phyloP scores from a whole-genome alignment of 768 basidiomycete species.

The Pleurotus djamor region DNA sequence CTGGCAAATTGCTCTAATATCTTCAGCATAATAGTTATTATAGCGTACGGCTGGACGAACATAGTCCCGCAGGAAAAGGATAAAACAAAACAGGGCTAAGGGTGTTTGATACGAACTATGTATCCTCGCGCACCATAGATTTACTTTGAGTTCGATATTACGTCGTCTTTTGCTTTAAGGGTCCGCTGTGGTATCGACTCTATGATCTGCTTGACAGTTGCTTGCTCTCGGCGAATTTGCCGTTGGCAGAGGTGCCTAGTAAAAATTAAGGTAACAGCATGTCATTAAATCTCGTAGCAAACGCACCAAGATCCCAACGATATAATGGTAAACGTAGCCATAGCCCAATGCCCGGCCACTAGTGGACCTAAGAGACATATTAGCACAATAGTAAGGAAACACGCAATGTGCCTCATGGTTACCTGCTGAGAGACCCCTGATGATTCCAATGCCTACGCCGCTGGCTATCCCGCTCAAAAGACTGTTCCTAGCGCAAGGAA shows the following conservation, averaged over 20 bases:
- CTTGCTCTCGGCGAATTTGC: neutral
- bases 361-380: slow-evolving; percentile 43
- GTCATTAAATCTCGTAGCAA: neutral
- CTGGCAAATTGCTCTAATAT: neutral
- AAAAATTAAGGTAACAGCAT: neutral
- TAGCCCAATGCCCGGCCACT: slow-evolving; percentile 76
- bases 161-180: neutral
- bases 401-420: slow-evolving; percentile 4
- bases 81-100: neutral
- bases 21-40: neutral
- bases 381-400: slow-evolving; percentile 1
- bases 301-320: slow-evolving; percentile 71
- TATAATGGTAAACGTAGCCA: slow-evolving; percentile 68
- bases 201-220: neutral
- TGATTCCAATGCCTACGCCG: slow-evolving; percentile 73
- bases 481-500: slow-evolving; percentile 78
- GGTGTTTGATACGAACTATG: neutral
- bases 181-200: slow-evolving; percentile 4
- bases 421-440: slow-evolving; percentile 68
- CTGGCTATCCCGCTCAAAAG: slow-evolving; percentile 78
- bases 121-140: neutral
- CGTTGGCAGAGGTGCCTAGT: slow-evolving; percentile 4
- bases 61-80: neutral
- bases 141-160: neutral
- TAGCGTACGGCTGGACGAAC: neutral